A percentile compares a stretch with the other conserved stretches of the same genome.
Conservation (phyloP, 73 alveolate species). For the Diophrys sp. region DNA sequence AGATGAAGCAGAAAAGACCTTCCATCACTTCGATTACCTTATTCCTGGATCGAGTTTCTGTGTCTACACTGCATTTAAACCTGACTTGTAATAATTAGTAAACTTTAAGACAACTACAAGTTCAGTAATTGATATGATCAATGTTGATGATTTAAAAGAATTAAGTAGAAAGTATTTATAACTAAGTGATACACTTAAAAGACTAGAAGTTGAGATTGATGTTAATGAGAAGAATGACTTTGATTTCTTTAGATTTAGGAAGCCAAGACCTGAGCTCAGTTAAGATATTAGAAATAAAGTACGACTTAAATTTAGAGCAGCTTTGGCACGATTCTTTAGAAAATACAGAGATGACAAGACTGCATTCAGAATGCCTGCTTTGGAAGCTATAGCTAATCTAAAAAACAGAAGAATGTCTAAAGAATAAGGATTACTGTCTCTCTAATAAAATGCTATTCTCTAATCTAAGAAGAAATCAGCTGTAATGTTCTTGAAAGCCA, state of each 20-base stretch:
- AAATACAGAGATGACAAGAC: not conserved
- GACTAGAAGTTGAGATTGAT: conserved; percentile 39
- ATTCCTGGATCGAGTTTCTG: conserved; percentile 43
- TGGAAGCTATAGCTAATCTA: not conserved
- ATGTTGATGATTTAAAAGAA: conserved; percentile 20
- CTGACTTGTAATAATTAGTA: conserved; percentile 29
- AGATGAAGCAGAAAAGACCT: not conserved
- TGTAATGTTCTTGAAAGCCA: not conserved
- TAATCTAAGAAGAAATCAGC: not conserved
- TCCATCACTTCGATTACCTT: conserved; percentile 19
- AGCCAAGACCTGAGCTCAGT: conserved; percentile 23
- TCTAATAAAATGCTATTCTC: not conserved
- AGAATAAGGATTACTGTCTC: not conserved
- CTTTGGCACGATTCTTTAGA: not conserved
- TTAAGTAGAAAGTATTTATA: conserved; percentile 22
- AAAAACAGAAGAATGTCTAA: not conserved
- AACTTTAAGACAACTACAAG: conserved; percentile 36
- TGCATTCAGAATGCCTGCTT: not conserved
- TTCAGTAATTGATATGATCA: conserved; percentile 29
- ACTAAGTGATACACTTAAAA: conserved; percentile 22
- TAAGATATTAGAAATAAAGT: conserved; percentile 9
- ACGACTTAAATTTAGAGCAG: conserved; percentile 38
- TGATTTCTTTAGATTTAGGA: conserved; percentile 42
- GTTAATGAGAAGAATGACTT: conserved; percentile 50
- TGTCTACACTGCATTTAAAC: conserved; percentile 27